Conservation (phyloP, 345 rosid species). For the Heritiera fomes region DNA sequence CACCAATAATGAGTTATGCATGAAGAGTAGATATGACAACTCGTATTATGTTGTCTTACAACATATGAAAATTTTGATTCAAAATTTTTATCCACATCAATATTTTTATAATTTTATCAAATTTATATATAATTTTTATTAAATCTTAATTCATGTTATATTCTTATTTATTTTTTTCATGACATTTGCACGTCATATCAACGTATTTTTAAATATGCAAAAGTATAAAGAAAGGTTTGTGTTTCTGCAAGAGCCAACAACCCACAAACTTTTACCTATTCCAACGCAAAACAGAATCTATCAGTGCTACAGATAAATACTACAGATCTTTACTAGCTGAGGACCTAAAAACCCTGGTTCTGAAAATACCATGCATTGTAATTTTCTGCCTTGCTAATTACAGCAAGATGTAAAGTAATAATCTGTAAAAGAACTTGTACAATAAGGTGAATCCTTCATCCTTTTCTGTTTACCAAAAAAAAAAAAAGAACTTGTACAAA, state of each 20-base stretch:
- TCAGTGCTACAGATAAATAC: neutral
- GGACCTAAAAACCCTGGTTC: neutral
- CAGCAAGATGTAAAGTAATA: neutral
- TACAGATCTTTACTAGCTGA: neutral
- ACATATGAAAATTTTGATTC: no score
- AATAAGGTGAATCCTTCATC: no score
- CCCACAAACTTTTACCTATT: neutral
- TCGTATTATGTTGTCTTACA: no score
- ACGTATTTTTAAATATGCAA: no score
- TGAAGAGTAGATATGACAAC: no score
- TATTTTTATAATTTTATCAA: no score
- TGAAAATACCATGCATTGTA: neutral
- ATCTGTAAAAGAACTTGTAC: neutral
- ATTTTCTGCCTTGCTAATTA: neutral
- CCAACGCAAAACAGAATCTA: constrained; percentile 1
- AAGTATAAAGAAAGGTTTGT: neutral
- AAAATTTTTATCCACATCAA: no score
- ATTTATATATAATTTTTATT: no score
- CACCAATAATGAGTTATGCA: neutral
- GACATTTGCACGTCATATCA: no score
- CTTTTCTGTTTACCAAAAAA: no score
- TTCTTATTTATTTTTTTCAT: no score
- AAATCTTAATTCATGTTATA: no score
- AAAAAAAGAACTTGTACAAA: neutral
- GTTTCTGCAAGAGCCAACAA: neutral